phyloP scores from a whole-genome alignment of 768 basidiomycete genomes.

The Serpula lacrymans region DNA sequence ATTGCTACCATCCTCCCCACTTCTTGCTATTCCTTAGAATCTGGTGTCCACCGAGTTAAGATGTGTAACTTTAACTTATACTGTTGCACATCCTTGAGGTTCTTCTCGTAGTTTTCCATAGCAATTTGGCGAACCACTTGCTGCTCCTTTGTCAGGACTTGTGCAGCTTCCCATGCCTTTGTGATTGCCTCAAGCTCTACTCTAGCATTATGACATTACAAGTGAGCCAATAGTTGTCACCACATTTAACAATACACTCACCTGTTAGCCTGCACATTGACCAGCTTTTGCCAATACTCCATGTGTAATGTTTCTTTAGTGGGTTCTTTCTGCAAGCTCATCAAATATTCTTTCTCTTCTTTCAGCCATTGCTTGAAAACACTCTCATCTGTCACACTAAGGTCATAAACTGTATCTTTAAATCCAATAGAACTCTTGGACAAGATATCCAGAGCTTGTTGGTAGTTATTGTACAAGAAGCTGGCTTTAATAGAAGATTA shows the following conservation, averaged over 20 bases:
- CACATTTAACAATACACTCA: no score
- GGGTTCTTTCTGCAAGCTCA: conserved; percentile 1
- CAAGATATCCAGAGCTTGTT: conserved; percentile 21
- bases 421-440: not conserved
- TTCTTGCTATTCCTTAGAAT: conserved; percentile 9
- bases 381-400: conserved; percentile 2
- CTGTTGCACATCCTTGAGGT: conserved; percentile 10
- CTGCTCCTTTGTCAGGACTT: no score
- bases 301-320: conserved; percentile 9
- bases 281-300: conserved; percentile 14
- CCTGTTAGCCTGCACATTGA: not conserved
- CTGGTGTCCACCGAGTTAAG: conserved; percentile 7
- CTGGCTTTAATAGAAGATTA: conserved; percentile 3
- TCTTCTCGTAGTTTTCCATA: conserved; percentile 8
- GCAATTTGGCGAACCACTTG: conserved; percentile 7
- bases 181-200: no score
- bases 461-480: conserved; percentile 21
- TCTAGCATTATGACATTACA: no score
- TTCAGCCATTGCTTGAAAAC: conserved; percentile 8
- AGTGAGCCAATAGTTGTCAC: no score
- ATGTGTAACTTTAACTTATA: conserved; percentile 20
- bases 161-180: no score
- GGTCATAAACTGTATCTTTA: not conserved
- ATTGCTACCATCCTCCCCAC: not conserved
- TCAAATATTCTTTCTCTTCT: conserved; percentile 7